phyloP scores from a whole-genome alignment of 768 basidiomycete species.

The Psilocybe subaeruginosa region DNA sequence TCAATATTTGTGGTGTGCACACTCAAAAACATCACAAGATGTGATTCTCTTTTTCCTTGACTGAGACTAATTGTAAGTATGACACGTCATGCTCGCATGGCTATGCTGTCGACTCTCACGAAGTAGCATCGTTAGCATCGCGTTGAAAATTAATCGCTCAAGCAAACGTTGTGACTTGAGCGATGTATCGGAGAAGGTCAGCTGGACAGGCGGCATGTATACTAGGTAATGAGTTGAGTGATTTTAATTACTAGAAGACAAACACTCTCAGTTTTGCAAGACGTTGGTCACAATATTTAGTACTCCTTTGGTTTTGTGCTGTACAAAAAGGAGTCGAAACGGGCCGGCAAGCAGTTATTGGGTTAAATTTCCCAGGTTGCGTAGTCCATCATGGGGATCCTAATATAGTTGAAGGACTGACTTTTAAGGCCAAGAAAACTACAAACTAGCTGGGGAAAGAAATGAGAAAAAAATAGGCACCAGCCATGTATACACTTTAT shows the following conservation, averaged over 20 bases:
- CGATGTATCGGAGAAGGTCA: too few species aligned
- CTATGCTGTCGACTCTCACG: background rate
- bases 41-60: slow-evolving; percentile 4
- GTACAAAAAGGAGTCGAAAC: background rate
- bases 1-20: slow-evolving; percentile 5
- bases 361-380: background rate
- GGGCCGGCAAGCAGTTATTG: background rate
- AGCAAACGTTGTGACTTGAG: too few species aligned
- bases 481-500: background rate
- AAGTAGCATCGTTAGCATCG: too few species aligned
- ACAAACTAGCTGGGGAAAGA: background rate
- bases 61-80: background rate
- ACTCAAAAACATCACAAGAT: slow-evolving; percentile 1
- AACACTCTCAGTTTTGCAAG: background rate
- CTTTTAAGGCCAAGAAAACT: slow-evolving; percentile 1
- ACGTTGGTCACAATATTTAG: too few species aligned
- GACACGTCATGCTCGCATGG: background rate
- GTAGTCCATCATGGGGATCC: background rate
- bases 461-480: background rate
- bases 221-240: too few species aligned
- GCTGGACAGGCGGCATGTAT: too few species aligned
- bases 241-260: background rate
- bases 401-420: background rate
- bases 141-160: too few species aligned
- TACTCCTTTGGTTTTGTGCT: too few species aligned